phyloP scores from a whole-genome alignment of 2,329 filamentous ascomycete genomes.

The Chaetomium strumarium region DNA sequence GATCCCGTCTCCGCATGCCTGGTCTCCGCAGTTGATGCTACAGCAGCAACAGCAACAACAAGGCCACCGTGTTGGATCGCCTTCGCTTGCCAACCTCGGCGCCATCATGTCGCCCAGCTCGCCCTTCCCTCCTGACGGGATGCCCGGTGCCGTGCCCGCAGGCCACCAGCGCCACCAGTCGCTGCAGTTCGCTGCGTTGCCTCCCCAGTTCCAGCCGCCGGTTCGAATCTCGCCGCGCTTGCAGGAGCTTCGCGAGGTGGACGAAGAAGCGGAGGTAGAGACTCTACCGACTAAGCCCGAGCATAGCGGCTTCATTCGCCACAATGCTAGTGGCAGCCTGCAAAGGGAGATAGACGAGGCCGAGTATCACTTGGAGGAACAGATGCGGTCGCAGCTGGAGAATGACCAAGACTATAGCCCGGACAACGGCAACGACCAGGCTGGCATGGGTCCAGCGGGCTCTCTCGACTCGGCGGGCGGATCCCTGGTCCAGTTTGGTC shows the following conservation, averaged over 20 bases:
- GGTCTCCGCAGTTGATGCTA: slow-evolving; percentile 52
- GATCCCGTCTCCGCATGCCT: slow-evolving; percentile 54
- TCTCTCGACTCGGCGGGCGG: slow-evolving; percentile 36
- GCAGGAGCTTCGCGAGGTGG: slow-evolving; percentile 68
- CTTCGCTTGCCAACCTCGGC: slow-evolving; percentile 50
- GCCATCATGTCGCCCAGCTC: slow-evolving; percentile 59
- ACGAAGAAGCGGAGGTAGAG: slow-evolving; percentile 54
- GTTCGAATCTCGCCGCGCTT: slow-evolving; percentile 55
- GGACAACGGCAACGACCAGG: slow-evolving; percentile 41
- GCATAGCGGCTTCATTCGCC: slow-evolving; percentile 46
- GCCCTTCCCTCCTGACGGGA: slow-evolving; percentile 52
- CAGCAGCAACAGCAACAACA: too few species aligned
- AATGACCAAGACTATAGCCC: slow-evolving; percentile 68
- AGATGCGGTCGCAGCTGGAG: slow-evolving; percentile 71
- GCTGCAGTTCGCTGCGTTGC: slow-evolving; percentile 51
- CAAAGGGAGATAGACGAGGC: slow-evolving; percentile 82
- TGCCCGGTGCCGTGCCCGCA: slow-evolving; percentile 37
- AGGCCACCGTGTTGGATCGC: slow-evolving; percentile 56
- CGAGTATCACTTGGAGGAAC: slow-evolving; percentile 77
- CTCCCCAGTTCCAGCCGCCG: slow-evolving; percentile 49
- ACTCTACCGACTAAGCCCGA: slow-evolving; percentile 47
- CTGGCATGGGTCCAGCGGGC: slow-evolving; percentile 26
- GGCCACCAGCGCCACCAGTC: slow-evolving; percentile 54
- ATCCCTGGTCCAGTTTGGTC: slow-evolving; percentile 42
- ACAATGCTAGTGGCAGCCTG: slow-evolving; percentile 70